Conservation (phyloP, 306 rosid genomes). For the Nissolia schottii region DNA sequence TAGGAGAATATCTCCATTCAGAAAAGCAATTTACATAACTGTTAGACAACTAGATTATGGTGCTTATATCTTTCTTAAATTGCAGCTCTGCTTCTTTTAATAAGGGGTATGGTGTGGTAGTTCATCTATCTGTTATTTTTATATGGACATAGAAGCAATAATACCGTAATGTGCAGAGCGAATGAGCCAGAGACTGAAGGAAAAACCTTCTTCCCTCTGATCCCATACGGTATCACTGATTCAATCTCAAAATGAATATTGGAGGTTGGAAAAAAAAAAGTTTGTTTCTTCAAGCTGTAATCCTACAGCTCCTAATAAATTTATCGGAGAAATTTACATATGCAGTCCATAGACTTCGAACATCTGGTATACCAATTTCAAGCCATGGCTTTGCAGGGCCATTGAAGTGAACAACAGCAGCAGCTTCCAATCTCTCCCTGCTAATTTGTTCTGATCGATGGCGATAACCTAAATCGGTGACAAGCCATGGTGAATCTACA, state of each 20-base stretch:
- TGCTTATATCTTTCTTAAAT: slow-evolving; percentile 22
- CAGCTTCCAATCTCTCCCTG: slow-evolving; percentile 41
- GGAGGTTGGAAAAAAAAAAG: slow-evolving; percentile 24
- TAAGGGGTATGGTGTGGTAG: slow-evolving; percentile 24
- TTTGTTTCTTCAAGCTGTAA: slow-evolving; percentile 48
- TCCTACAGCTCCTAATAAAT: slow-evolving; percentile 58
- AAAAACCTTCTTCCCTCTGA: slow-evolving; percentile 82
- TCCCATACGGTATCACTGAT: slow-evolving; percentile 25
- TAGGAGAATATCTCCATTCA: background rate
- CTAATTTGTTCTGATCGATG: slow-evolving; percentile 34
- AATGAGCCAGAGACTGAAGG: slow-evolving; percentile 70
- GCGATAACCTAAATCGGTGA: slow-evolving; percentile 62
- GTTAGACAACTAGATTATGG: background rate
- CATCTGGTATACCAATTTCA: slow-evolving; percentile 68
- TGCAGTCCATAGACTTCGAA: slow-evolving; percentile 62
- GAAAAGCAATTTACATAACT: slow-evolving; percentile 31
- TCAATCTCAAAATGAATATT: slow-evolving; percentile 39
- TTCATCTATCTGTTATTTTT: slow-evolving; percentile 43
- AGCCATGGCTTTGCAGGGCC: slow-evolving; percentile 98
- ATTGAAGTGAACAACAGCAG: slow-evolving; percentile 70
- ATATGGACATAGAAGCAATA: slow-evolving; percentile 39
- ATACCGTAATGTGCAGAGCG: slow-evolving; percentile 24
- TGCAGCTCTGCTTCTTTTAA: slow-evolving; percentile 28
- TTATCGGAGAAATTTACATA: slow-evolving; percentile 64
- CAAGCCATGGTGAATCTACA: slow-evolving; percentile 61